Evolutionary conservation across 2,329 filamentous ascomycete species (phyloP), one percentile per base, ranked within the genome.

Genomic region (Exophiala calicioides): DNA sequence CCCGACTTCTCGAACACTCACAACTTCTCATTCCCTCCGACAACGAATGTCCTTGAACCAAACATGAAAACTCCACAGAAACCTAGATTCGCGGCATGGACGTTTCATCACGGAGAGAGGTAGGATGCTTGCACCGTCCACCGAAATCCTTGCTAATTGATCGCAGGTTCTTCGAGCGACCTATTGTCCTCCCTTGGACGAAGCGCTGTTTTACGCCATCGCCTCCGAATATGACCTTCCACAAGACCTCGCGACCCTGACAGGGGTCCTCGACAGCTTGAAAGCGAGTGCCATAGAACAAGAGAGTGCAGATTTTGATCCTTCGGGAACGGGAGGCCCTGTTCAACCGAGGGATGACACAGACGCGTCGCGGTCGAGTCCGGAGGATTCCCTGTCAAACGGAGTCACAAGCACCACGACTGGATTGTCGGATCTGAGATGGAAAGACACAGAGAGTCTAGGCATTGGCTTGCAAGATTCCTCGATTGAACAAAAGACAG

Each of bases 151-250:
- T 29, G 23, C 50, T 53, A 15, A 53, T 33, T 3, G 4, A n/a
- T 10, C 9, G 7, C 10, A 58, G 50, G 37, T 39, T 12, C 47
- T 58, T 8, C 50, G 46, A 82, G 76, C 82, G 52, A 80, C 85
- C 55, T 91, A 88, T 61, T 84, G 83, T 62, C 79, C 85, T 18
- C 78, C 84, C 13, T 68, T 96, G 30, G 90, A 96, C 57, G 80
- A 89, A 55, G 79, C 88, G 0, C 76, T 91, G 9, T 79, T 96
- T 48, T 77, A 85, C 43, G 84, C 88, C 3, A 86, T 96, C 38
- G 73, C 82, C 4, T 80, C 73, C 41, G 91, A 97, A 61, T 88
- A 82, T 65, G 79, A 90, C 58, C 70, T 90, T 13, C 52, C 52
- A 12, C 63, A 68, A 2, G 65, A 80, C 16, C 58, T 75, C 0